Percentiles rank a stretch among this genome's conserved stretches.
Conservation (phyloP, 257 asterid species). For the Rauvolfia tetraphylla region DNA sequence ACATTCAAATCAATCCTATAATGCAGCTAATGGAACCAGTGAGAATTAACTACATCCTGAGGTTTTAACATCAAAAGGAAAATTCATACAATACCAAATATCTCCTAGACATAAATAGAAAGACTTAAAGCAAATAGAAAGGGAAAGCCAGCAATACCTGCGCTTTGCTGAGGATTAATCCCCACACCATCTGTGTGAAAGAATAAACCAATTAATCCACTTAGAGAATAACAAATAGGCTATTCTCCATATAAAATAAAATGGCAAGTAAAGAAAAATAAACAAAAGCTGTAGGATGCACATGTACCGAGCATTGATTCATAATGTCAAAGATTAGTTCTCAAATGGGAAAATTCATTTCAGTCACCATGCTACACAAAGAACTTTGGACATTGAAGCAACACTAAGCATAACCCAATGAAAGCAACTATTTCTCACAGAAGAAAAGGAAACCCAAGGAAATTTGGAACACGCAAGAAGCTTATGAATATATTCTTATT, state of each 20-base stretch:
- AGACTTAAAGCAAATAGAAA: constrained; percentile 2
- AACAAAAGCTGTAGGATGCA: neutral
- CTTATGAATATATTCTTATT: neutral
- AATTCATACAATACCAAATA: neutral
- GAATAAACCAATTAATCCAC: neutral
- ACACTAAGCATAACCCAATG: neutral
- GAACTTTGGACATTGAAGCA: neutral
- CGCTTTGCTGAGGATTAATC: constrained; percentile 96
- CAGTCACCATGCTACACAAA: neutral
- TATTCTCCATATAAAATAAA: neutral
- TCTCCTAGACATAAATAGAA: neutral
- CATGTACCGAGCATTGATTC: neutral
- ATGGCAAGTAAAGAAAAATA: neutral
- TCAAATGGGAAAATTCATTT: neutral
- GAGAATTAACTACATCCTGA: neutral
- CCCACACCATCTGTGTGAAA: constrained; percentile 88
- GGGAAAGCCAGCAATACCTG: constrained; percentile 49
- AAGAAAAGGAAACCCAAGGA: neutral
- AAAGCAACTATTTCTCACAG: neutral
- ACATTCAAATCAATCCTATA: neutral
- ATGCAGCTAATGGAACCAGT: neutral
- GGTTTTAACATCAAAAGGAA: neutral
- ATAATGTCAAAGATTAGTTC: neutral
- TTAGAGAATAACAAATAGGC: neutral
- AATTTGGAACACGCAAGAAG: neutral